Evolutionary conservation across 179 eudicot species (phyloP).

Genomic region (Silene noctiflora): DNA sequence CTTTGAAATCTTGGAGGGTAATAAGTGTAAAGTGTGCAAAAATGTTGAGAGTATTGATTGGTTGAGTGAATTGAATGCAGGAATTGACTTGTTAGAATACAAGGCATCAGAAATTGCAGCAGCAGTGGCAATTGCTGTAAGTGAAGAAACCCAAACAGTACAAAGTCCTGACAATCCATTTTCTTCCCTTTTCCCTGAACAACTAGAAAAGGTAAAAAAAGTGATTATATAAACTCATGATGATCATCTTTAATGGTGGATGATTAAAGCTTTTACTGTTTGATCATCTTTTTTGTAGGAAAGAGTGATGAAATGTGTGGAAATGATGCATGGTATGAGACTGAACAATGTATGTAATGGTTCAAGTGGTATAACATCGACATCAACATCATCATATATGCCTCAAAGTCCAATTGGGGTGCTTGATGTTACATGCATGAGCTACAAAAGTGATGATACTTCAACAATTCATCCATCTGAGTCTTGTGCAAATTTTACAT

Average conservation of each 20-base stretch:
- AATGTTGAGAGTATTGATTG: constrained; percentile 29
- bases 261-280: constrained; percentile 7
- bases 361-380: constrained; percentile 21
- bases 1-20: constrained; percentile 18
- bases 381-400: constrained; percentile 31
- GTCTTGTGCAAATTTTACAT: constrained; percentile 40
- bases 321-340: constrained; percentile 42
- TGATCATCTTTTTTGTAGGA: constrained; percentile 41
- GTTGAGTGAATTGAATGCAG: constrained; percentile 44
- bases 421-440: constrained; percentile 58
- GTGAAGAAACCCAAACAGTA: constrained; percentile 47
- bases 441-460: constrained; percentile 47
- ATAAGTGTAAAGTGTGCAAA: background rate
- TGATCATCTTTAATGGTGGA: constrained; percentile 1
- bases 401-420: constrained; percentile 78
- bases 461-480: constrained; percentile 31
- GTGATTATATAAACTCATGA: background rate
- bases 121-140: constrained; percentile 75
- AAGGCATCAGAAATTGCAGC: constrained; percentile 93
- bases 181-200: constrained; percentile 37
- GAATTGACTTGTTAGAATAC: constrained; percentile 82
- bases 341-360: constrained; percentile 22
- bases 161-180: constrained; percentile 46
- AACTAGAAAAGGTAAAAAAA: constrained; percentile 61
- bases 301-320: constrained; percentile 53